Base-by-base conservation (phyloP, 2,329 filamentous ascomycete species). In the Colletotrichum spaethianum region DNA sequence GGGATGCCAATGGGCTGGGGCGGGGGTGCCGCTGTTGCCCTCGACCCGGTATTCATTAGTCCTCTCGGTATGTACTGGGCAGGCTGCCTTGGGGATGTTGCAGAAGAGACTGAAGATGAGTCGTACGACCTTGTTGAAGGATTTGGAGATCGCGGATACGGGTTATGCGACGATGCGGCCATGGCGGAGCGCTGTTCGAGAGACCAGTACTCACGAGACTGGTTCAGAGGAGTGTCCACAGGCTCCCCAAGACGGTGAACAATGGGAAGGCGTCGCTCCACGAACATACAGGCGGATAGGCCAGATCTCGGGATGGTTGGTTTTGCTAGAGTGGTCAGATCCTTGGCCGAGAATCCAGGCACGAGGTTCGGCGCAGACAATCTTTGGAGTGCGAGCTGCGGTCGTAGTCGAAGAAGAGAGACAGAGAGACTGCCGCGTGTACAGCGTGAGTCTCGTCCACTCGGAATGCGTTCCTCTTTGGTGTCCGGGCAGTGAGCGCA, bases 61-160 rank as follows among this genome's bases (percentile, higher is more conserved):
- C 85, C 86, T 75, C 86, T 76, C 4, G 69, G 82, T 59, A 88
- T 80, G 78, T 89, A 89, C 76, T 87, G 86, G 73, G 85, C 82
- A 68, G 86, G 83, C 67, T 86, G 85, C 75, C 86, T 86, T 61
- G 90, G 90, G 26, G 90, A 92, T 36, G 89, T 87, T 68, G 89
- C 86, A 70, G 90, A 91, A 33, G 89, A 90, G 76, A 90, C 88
- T 59, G 89, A 90, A 14, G 89, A 91, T 72, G 89, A 91, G 81
- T 90, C 89, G 86, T 90, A 91, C 75, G 89, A 91, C 80, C 86
- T 86, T 74, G 86, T 88, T 75, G 89, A 90, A 73, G 84, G 85
- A 80, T 90, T 90, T 73, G 90, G 90, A 70, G 90, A 91, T 81
- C 88, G 89, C 77, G 88, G 82, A 80, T 89, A 91, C 61, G 85